These are phyloP conservation scores for Hypericum perforatum DNA, from an alignment of 345 rosid genomes.

Conservation along the genomic window DNA sequence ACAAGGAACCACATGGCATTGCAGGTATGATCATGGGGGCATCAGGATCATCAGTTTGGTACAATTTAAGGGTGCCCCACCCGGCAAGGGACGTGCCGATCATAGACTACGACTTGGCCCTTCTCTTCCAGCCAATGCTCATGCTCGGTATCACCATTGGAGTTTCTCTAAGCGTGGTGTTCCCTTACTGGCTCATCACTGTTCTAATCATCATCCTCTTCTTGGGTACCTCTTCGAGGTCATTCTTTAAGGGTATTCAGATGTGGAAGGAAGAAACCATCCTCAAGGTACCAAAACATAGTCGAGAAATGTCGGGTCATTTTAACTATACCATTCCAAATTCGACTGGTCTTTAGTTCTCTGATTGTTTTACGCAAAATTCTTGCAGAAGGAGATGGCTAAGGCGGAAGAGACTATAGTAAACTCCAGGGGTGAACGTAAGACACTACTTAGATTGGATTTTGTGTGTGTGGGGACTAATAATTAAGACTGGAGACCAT, in stretches of 20 bases:
- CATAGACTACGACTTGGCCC: constrained; percentile 79
- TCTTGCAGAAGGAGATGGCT: constrained; percentile 58
- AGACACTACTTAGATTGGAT: constrained; percentile 3
- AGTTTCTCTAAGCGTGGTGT: constrained; percentile 79
- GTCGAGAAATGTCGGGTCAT: no score
- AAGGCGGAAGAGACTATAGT: constrained; percentile 28
- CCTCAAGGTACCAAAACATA: constrained; percentile 35
- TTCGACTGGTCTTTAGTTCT: no score
- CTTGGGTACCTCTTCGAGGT: constrained; percentile 78
- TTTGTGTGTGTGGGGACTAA: not conserved
- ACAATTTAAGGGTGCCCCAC: constrained; percentile 73
- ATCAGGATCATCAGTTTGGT: constrained; percentile 88
- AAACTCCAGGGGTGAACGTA: constrained; percentile 82
- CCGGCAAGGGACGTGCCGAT: constrained; percentile 85
- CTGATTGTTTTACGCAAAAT: no score
- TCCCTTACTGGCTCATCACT: constrained; percentile 94
- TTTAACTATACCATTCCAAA: no score
- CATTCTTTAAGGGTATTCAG: constrained; percentile 54
- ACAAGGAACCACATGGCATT: not conserved
- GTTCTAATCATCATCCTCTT: constrained; percentile 85
- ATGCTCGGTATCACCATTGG: constrained; percentile 88
- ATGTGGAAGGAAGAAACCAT: constrained; percentile 95
- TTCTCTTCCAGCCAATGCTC: constrained; percentile 90
- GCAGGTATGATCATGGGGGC: constrained; percentile 99
- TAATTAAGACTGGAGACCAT: not conserved